phyloP scores from a whole-genome alignment of 805 yeast genomes.

The Saccharomyces kudriavzevii region DNA sequence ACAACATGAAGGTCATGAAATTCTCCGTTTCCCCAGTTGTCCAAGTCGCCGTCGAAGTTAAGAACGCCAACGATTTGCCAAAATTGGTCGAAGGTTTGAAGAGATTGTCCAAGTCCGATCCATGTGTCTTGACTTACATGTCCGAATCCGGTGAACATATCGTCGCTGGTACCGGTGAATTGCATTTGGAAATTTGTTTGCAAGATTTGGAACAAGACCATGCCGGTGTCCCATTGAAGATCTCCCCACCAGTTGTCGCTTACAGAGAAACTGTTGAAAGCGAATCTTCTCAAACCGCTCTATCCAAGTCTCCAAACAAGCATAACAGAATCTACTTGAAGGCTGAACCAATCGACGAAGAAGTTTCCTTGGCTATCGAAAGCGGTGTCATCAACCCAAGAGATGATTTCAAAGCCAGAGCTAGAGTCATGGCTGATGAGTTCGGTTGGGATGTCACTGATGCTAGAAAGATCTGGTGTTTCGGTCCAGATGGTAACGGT shows the following conservation, averaged over 20 bases:
- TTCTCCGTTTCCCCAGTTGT: conserved; percentile 99
- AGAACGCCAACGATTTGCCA: conserved; percentile 98
- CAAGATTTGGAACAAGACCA: conserved; percentile 94
- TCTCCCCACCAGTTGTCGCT: conserved; percentile 95
- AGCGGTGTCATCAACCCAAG: conserved; percentile 84
- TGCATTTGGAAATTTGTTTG: conserved; percentile 97
- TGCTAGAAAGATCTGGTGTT: conserved; percentile 99
- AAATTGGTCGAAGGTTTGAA: conserved; percentile 99
- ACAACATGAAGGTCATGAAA: conserved; percentile 99
- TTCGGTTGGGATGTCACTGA: conserved; percentile 99
- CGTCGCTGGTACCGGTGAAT: conserved; percentile 99
- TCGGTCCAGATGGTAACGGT: conserved; percentile 99
- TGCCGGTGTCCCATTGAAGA: conserved; percentile 98
- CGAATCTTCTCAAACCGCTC: conserved; percentile 91
- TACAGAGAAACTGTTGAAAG: conserved; percentile 97
- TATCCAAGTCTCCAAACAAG: conserved; percentile 99
- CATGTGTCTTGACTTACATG: conserved; percentile 88
- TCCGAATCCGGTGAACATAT: conserved; percentile 97
- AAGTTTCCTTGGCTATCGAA: conserved; percentile 87
- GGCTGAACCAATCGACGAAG: conserved; percentile 95
- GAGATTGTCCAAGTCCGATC: conserved; percentile 99
- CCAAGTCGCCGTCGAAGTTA: conserved; percentile 98
- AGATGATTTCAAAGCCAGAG: conserved; percentile 98
- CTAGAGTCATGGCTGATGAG: conserved; percentile 97
- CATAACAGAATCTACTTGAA: conserved; percentile 98